Conservation (phyloP, 1,284 basidiomycete species). For the Boletus holoroseus region DNA sequence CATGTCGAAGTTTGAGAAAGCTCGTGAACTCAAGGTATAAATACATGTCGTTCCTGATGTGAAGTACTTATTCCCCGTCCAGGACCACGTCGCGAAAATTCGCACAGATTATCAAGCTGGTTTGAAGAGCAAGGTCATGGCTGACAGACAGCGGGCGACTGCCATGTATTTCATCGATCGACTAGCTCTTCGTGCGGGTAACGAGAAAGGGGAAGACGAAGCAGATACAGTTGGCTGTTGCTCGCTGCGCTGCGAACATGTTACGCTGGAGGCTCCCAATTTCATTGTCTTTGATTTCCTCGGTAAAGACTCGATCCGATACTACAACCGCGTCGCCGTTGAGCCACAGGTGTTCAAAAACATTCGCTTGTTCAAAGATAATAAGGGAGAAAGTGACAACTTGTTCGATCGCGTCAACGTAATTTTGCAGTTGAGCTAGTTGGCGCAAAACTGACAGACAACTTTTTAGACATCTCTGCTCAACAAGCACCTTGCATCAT, state of each 20-base stretch:
- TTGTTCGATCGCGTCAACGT: conserved; percentile 93
- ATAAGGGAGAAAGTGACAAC: conserved; percentile 84
- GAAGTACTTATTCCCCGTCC: conserved; percentile 11
- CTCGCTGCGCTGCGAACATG: conserved; percentile 90
- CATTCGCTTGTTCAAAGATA: conserved; percentile 83
- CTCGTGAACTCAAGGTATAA: conserved; percentile 82
- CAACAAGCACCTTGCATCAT: conserved; percentile 85
- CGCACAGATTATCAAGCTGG: conserved; percentile 82
- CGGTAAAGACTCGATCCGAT: conserved; percentile 96
- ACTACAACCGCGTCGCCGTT: conserved; percentile 85
- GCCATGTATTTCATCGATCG: conserved; percentile 97
- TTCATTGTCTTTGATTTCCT: conserved; percentile 91
- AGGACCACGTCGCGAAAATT: conserved; percentile 89
- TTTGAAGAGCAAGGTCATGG: conserved; percentile 86
- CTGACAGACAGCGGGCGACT: conserved; percentile 88
- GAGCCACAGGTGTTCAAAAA: conserved; percentile 89
- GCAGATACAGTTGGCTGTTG: conserved; percentile 98
- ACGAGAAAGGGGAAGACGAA: conserved; percentile 97
- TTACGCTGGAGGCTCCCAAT: conserved; percentile 83
- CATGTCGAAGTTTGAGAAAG: conserved; percentile 94
- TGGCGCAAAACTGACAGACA: conserved; percentile 8
- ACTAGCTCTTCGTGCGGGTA: conserved; percentile 92
- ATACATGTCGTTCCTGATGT: background rate
- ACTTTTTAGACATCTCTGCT: conserved; percentile 66
- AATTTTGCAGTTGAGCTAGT: conserved; percentile 19